Evolutionary conservation across 1,139 yeast genomes (phyloP).

Genomic region (Eremothecium cymbalariae): DNA sequence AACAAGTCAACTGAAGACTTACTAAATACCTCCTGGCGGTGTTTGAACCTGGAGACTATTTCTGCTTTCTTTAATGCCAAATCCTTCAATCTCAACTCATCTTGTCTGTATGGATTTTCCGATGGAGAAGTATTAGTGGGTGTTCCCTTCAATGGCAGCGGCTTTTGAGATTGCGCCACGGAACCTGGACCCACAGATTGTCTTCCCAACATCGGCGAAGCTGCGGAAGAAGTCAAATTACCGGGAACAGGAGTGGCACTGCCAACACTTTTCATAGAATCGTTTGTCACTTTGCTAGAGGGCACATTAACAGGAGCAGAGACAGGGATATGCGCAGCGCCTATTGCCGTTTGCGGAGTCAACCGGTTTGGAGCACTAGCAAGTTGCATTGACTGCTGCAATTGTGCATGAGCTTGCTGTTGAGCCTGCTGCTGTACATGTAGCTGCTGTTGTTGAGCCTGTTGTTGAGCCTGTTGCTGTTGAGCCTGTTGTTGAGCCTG

Average conservation of each 20-base stretch:
- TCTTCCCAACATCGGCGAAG: constrained; percentile 11
- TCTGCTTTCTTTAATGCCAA: constrained; percentile 27
- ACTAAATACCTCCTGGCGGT: constrained; percentile 29
- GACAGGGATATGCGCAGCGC: not conserved
- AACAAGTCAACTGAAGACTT: constrained; percentile 29
- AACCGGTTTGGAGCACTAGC: not conserved
- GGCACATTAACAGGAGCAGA: constrained; percentile 1
- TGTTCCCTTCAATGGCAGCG: constrained; percentile 12
- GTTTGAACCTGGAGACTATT: constrained; percentile 29
- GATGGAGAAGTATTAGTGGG: constrained; percentile 8
- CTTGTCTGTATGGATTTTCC: constrained; percentile 26
- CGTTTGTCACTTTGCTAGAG: not conserved
- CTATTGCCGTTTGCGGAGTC: constrained; percentile 1
- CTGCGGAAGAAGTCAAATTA: constrained; percentile 4
- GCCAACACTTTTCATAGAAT: not conserved
- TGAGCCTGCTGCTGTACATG: no score
- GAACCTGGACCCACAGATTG: constrained; percentile 6
- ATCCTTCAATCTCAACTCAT: constrained; percentile 25
- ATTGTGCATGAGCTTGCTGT: not conserved
- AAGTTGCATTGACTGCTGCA: constrained; percentile 1
- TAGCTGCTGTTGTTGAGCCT: constrained; percentile 3
- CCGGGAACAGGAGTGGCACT: constrained; percentile 4
- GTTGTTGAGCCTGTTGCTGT: constrained; percentile 7
- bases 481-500: constrained; percentile 13
- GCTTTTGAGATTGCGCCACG: constrained; percentile 2